Evolutionary conservation across 306 rosid species (phyloP), one percentile per base, ranked within the genome.

Genomic region (Sophora flavescens): DNA sequence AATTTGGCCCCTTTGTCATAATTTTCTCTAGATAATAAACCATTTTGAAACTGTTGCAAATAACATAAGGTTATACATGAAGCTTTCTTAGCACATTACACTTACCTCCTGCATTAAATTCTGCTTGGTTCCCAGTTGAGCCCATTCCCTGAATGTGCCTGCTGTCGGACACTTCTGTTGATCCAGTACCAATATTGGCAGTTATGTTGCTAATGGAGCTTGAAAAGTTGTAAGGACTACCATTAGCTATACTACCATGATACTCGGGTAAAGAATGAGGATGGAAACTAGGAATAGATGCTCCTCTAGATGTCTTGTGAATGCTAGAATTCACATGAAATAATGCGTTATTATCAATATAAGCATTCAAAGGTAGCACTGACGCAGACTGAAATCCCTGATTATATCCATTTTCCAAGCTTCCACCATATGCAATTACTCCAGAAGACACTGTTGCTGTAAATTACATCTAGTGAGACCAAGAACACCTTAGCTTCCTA

Each of bases 211-310:
- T 68, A 22, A 86, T 80, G 74, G 86, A 58, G 75, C 84, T 84
- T 53, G 83, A 50, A 62, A 78, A 68, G 77, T 74, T 86, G 78
- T 79, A 82, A 53, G 82, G 84, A 82, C 78, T 79, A 39, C 89
- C 88, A 82, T 80, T 86, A 50, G 89, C 86, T 59, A 89, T 59
- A 79, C 88, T 76, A 72, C 85, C 91, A 42, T 79, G 84, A 74
- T 83, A 81, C 78, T 91, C 95, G 1, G 97, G 97, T 6, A 91
- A 82, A 47, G 97, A 91, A 85, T 88, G 91, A 63, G 91, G 91
- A 56, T 89, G 93, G 70, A 86, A 82, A 75, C 76, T 62, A 0
- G 90, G 81, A 77, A 88, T 28, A 6, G 89, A 83, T 62, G 80
- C 72, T 84, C 86, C 87, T 85, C 88, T 78, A 68, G 82, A 63